phyloP scores from a whole-genome alignment of 2,329 filamentous ascomycete genomes.

The Zasmidium citrigriseum region DNA sequence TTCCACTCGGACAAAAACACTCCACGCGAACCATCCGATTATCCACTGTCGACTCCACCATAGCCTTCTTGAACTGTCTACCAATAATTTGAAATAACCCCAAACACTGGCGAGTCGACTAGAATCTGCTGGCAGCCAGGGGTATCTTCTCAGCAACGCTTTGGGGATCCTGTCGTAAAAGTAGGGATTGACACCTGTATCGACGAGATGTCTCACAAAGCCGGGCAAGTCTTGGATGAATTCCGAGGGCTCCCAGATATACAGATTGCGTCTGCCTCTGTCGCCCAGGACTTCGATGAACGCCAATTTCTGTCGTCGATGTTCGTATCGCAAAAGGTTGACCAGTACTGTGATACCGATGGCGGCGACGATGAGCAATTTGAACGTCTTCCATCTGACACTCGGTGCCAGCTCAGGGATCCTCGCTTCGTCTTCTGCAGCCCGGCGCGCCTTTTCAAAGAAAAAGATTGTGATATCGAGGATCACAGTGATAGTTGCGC shows the following conservation, averaged over 20 bases:
- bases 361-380: constrained; percentile 1
- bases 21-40: constrained; percentile 19
- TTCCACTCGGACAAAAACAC: constrained; percentile 17
- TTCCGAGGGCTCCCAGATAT: background rate
- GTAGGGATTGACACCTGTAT: background rate
- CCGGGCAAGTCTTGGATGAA: background rate
- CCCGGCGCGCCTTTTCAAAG: background rate
- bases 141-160: background rate
- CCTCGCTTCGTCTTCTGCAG: background rate
- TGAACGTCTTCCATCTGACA: background rate
- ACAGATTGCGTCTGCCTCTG: background rate
- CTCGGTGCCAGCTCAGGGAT: background rate
- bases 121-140: constrained; percentile 8
- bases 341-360: background rate
- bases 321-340: constrained; percentile 8
- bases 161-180: constrained; percentile 8
- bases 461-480: background rate
- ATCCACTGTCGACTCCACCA: constrained; percentile 25
- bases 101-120: constrained; percentile 11
- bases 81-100: constrained; percentile 19
- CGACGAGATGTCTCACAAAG: background rate
- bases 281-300: background rate
- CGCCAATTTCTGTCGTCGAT: constrained; percentile 1
- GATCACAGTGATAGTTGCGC: background rate
- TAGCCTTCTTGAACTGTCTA: constrained; percentile 7